phyloP scores from a whole-genome alignment of 176 grass and related monocot species.

The Musa itinerans region DNA sequence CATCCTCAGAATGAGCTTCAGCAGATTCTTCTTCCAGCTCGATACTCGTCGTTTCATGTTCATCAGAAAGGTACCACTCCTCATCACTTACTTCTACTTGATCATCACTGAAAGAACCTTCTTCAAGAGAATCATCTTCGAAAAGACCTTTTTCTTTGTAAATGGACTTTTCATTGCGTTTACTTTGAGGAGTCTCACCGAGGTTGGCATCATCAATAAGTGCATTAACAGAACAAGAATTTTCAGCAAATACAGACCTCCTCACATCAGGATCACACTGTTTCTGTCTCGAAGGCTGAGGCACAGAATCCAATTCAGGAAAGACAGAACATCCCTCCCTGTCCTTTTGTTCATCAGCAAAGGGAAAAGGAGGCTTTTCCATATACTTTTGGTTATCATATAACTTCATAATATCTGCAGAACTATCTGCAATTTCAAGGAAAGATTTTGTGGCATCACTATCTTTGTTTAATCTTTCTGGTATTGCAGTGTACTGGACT shows the following conservation, averaged over 20 bases:
- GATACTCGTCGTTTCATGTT: not conserved
- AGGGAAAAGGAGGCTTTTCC: not conserved
- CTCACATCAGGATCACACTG: not conserved
- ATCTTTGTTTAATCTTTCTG: not conserved
- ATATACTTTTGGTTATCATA: not conserved
- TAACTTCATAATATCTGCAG: not conserved
- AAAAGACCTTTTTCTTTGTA: not conserved
- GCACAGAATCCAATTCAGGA: not conserved
- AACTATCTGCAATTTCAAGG: not conserved
- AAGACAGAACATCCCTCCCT: not conserved
- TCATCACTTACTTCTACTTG: not conserved
- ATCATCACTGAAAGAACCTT: not conserved
- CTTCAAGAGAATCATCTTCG: not conserved
- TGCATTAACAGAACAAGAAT: slow-evolving; percentile 8
- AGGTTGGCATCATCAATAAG: not conserved
- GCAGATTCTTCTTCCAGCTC: not conserved
- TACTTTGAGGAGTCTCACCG: slow-evolving; percentile 1
- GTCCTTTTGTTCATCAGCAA: not conserved
- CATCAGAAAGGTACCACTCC: not conserved
- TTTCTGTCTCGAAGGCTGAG: not conserved
- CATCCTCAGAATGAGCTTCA: not conserved
- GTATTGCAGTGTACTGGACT: not conserved
- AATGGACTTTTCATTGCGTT: not conserved
- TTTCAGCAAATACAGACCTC: not conserved
- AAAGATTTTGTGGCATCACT: not conserved